Evolutionary conservation across 148 eudicot species (phyloP), one percentile per base, ranked within the genome.

Genomic region (Nepenthes gracilis): DNA sequence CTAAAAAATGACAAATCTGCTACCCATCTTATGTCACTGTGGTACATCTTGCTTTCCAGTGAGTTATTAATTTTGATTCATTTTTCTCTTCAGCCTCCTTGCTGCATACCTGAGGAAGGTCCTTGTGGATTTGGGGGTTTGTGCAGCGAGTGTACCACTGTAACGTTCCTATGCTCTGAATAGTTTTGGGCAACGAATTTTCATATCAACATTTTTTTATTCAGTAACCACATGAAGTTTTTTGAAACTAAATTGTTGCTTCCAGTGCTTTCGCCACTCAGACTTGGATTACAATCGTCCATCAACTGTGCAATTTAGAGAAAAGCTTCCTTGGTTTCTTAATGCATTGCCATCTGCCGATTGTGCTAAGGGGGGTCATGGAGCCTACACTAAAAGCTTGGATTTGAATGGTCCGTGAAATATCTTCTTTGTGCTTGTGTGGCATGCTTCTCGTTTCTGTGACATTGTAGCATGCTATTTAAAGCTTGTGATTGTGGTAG

Each of bases 361-460:
- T 68, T 84, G 90, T 84, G 90, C 90, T n/a, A 84, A 84, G 65
- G 90, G 84, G 54, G 90, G 90, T 15, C 86, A 84, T 73, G 90
- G 90, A 63, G 90, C 90, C 23, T 84, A 84, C 78, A 74, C 86
- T 54, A 77, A 64, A 70, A 81, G 82, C 72, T 74, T 84, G 64
- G 90, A 84, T 70, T 79, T 84, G 65, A 77, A 58, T 56, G 76
- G 90, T 84, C 54, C 53, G 67, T 65, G 6, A 58, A 58, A 35
- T 66, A 12, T 36, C 35, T 52, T 50, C 47, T 58, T 57, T 33
- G 43, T 15, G 35, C 70, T 36, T 10, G 36, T 47, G 33, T 34
- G 23, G 7, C 35, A 2, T 38, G 5, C 23, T 67, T 11, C n/a
- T 33, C 57, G 33, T 43, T 1, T 48, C 12, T 54, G 12, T 7